These are phyloP conservation scores for Ensete glaucum DNA, from an alignment of 176 grass and related monocot species.

Conservation along the genomic window DNA sequence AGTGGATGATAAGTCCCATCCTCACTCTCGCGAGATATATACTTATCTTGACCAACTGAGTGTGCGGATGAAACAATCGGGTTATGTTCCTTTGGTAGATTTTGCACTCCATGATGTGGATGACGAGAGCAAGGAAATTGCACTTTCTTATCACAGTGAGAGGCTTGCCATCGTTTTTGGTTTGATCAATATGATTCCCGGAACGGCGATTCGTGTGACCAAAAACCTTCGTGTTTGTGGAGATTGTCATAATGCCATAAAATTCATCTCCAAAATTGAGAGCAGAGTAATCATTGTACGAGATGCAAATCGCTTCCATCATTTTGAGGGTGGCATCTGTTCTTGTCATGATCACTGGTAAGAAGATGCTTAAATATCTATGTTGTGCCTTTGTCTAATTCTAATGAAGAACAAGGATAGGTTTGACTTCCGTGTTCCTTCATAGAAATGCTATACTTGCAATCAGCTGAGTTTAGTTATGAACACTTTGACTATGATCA, in stretches of 20 bases:
- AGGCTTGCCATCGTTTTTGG: slow-evolving; percentile 11
- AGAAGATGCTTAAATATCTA: background rate
- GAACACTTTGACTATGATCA: no score
- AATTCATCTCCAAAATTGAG: slow-evolving; percentile 8
- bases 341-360: slow-evolving; percentile 12
- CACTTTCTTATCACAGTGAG: slow-evolving; percentile 20
- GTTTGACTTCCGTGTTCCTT: background rate
- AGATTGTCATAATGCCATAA: slow-evolving; percentile 16
- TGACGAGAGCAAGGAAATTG: slow-evolving; percentile 13
- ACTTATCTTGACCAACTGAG: slow-evolving; percentile 10
- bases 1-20: slow-evolving; percentile 23
- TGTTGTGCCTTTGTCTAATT: background rate
- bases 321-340: slow-evolving; percentile 4
- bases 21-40: slow-evolving; percentile 19
- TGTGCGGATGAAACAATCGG: slow-evolving; percentile 18
- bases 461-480: no score
- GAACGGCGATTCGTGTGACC: slow-evolving; percentile 3
- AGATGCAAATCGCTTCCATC: slow-evolving; percentile 13
- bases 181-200: background rate
- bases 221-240: slow-evolving; percentile 17
- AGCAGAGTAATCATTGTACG: slow-evolving; percentile 3
- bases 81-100: slow-evolving; percentile 21
- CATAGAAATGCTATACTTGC: no score
- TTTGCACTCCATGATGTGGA: slow-evolving; percentile 18
- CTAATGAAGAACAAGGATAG: background rate